Evolutionary conservation across 2,329 filamentous ascomycete genomes (phyloP).

Genomic region (Daldinia eschscholtzii): DNA sequence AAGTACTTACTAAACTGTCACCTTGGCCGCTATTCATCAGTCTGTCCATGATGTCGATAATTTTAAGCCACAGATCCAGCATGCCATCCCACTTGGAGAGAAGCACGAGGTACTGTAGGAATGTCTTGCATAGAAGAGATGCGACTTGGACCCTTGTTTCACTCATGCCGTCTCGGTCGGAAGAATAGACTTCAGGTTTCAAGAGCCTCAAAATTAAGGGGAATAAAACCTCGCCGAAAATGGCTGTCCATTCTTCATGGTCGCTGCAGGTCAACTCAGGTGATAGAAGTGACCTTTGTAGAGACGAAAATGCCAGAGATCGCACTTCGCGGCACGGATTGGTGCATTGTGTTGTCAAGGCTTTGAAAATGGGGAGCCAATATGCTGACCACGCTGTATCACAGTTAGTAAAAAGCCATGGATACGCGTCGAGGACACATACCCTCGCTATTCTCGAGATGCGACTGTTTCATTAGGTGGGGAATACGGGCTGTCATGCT

Average conservation of each 20-base stretch:
- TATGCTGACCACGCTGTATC: conserved; percentile 92
- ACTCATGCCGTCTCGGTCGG: conserved; percentile 92
- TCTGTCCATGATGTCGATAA: conserved; percentile 93
- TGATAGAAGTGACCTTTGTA: conserved; percentile 88
- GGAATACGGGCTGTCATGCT: conserved; percentile 85
- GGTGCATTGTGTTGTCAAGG: conserved; percentile 88
- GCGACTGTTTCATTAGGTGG: conserved; percentile 89
- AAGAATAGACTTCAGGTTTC: conserved; percentile 94
- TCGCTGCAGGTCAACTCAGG: conserved; percentile 85
- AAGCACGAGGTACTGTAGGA: conserved; percentile 90
- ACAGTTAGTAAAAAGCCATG: conserved; percentile 46
- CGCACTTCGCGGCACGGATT: conserved; percentile 95
- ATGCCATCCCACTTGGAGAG: conserved; percentile 89
- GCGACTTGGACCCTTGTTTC: conserved; percentile 94
- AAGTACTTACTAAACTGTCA: conserved; percentile 79
- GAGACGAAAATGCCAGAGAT: conserved; percentile 84
- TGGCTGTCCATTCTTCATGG: conserved; percentile 92
- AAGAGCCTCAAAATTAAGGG: conserved; percentile 88
- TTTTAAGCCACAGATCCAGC: conserved; percentile 90
- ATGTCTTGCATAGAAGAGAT: conserved; percentile 93
- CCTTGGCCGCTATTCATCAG: conserved; percentile 96
- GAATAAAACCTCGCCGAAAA: conserved; percentile 94
- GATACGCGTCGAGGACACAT: conserved; percentile 43
- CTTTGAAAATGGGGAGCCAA: conserved; percentile 94
- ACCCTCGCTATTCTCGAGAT: conserved; percentile 89